phyloP scores from a whole-genome alignment of 1,139 yeast genomes.

The Kodamaea sp. region DNA sequence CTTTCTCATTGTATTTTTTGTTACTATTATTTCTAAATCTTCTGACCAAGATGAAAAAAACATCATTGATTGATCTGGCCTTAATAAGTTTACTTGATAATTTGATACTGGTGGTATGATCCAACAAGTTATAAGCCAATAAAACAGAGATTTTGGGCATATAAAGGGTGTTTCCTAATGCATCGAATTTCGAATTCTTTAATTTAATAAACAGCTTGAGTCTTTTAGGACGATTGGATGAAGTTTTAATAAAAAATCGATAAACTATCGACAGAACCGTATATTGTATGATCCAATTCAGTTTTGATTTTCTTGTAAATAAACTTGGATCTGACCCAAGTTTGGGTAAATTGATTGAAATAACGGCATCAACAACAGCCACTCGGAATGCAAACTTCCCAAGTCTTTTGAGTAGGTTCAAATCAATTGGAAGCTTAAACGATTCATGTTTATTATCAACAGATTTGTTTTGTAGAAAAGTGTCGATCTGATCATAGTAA shows the following conservation, averaged over 20 bases:
- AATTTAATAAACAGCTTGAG: slow-evolving; percentile 24
- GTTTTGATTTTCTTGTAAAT: slow-evolving; percentile 29
- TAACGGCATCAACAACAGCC: slow-evolving; percentile 30
- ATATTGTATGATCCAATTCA: slow-evolving; percentile 26
- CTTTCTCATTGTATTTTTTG: slow-evolving; percentile 19
- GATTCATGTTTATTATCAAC: neutral
- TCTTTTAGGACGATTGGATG: slow-evolving; percentile 9
- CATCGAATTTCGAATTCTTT: slow-evolving; percentile 29
- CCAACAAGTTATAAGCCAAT: slow-evolving; percentile 24
- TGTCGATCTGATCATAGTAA: slow-evolving; percentile 38
- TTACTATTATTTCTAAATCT: slow-evolving; percentile 33
- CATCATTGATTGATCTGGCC: slow-evolving; percentile 36
- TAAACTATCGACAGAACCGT: slow-evolving; percentile 26
- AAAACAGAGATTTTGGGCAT: slow-evolving; percentile 30
- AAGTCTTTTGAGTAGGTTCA: slow-evolving; percentile 14
- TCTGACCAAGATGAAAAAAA: slow-evolving; percentile 36
- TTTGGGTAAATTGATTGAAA: slow-evolving; percentile 32
- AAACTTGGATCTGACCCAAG: slow-evolving; percentile 15
- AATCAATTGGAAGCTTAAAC: slow-evolving; percentile 3
- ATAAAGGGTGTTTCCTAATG: slow-evolving; percentile 30
- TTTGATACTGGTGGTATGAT: slow-evolving; percentile 22
- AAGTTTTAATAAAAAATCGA: slow-evolving; percentile 29
- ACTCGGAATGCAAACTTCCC: slow-evolving; percentile 25
- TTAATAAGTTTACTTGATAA: slow-evolving; percentile 26
- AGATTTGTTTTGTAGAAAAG: slow-evolving; percentile 6